phyloP scores from a whole-genome alignment of 2,329 filamentous ascomycete genomes.

The Venturia aucupariae region DNA sequence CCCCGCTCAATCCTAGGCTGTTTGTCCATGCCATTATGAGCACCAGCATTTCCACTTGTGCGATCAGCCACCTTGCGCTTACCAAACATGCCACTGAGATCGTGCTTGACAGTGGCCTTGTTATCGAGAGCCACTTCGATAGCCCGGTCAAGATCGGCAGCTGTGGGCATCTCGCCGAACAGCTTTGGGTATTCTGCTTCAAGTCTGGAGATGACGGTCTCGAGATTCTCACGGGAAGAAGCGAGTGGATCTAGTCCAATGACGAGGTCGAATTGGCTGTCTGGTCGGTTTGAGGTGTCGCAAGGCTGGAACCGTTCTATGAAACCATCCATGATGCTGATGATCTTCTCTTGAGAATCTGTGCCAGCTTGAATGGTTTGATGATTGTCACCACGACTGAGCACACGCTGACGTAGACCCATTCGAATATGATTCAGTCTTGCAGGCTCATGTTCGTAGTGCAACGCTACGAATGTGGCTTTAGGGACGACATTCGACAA shows the following conservation, averaged over 20 bases:
- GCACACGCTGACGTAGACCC: slow-evolving; percentile 68
- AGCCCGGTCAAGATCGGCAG: slow-evolving; percentile 68
- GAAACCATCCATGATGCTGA: slow-evolving; percentile 93
- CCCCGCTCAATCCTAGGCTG: slow-evolving; percentile 25
- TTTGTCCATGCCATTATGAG: slow-evolving; percentile 19
- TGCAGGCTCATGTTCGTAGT: slow-evolving; percentile 67
- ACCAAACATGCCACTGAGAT: slow-evolving; percentile 52
- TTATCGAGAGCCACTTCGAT: slow-evolving; percentile 65
- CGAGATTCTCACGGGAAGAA: slow-evolving; percentile 77
- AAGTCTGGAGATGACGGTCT: slow-evolving; percentile 63
- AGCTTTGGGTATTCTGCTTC: slow-evolving; percentile 71
- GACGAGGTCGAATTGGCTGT: slow-evolving; percentile 71
- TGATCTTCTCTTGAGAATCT: slow-evolving; percentile 62
- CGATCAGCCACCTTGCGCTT: slow-evolving; percentile 34
- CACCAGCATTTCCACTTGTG: slow-evolving; percentile 21
- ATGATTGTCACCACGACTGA: slow-evolving; percentile 87
- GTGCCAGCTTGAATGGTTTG: slow-evolving; percentile 89
- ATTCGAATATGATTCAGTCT: slow-evolving; percentile 60
- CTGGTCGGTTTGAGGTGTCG: slow-evolving; percentile 57
- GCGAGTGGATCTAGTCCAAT: slow-evolving; percentile 74
- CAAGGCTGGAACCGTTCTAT: slow-evolving; percentile 75
- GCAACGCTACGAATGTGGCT: slow-evolving; percentile 70
- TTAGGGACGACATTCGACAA: slow-evolving; percentile 52
- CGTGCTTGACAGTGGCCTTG: slow-evolving; percentile 64
- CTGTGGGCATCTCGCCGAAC: slow-evolving; percentile 58